Evolutionary conservation across 176 grass and related monocot genomes (phyloP), one percentile per base, ranked within the genome.

Genomic region (Eleusine coracana): DNA sequence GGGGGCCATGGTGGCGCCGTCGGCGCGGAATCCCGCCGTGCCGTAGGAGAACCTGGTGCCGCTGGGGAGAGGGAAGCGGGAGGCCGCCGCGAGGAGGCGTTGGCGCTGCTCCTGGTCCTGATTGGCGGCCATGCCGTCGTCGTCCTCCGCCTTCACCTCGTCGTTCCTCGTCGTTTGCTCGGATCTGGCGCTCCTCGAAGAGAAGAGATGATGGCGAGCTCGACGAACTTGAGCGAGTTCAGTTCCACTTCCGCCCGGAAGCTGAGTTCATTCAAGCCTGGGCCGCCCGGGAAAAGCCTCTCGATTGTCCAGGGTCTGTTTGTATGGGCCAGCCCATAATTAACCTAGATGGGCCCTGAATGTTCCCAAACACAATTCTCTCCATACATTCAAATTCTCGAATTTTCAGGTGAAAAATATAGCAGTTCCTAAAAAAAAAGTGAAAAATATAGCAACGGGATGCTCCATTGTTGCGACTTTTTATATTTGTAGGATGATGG

Each of bases 21-120:
- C 84, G 20, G 92, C 78, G 72, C 96, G 87, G 83, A 98, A 98
- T 12, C 92, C 96, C 48, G 92, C 85, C 29, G 92, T 95, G 69
- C 96, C 92, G 9, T 98, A 98, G 52, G 96, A 95, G 72, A 98
- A 98, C 31, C 66, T 52, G 34, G 45, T 10, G 29, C 77, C 87
- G 18, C 70, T 75, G 4, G 94, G 94, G 49, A 91, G 87, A 50
- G 94, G 91, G 84, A 94, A 97, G 62, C 62, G 79, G 9, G 79
- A 63, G 28, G 89, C 91, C 23, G 36, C 81, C n/a, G 78, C 82
- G 25, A 94, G 85, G 8, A 97, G 89, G 48, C 46, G 88, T 67
- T 18, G 61, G 16, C 48, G 87, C 91, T 92, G 91, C 76, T 86
- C 79, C 62, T 65, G 75, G 37, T 80, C 64, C 46, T 54, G 46